Evolutionary conservation across 2,329 filamentous ascomycete species (phyloP), one percentile per base, ranked within the genome.

Genomic region (Penicillium sp.): DNA sequence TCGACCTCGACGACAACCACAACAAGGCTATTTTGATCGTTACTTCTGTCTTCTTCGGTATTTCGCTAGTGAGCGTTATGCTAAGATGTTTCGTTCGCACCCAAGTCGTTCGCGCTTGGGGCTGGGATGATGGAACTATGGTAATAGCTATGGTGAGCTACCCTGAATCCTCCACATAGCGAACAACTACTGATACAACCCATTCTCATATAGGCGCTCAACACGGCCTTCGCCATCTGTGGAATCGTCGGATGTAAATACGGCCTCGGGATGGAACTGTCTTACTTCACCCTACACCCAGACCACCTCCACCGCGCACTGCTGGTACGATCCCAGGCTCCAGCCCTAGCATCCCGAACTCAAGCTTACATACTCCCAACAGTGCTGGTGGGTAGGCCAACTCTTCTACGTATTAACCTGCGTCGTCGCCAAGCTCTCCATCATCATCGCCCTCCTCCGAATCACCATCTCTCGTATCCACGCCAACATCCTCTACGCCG

Each of bases 361-460:
- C 19, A 54, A 45, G 36, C 48, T 53, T 5, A 46, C 33, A 63
- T 27, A 9, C 9, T 11, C 9, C 4, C n/a, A 49, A 6, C 11
- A 65, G 68, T 70, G 59, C 53, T 84, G 79, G 80, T 83, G 78
- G 68, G 68, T 83, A 9, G 81, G 78, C 63, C 80, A 83, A 59
- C 61, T 81, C 9, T 76, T 81, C 58, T 84, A 84, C 62, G 73
- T 79, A 1, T 58, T 79, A 11, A 75, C 77, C 5, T 81, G 75
- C 21, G 72, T 77, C 25, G 65, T 77, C 8, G 73, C 80, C 38
- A 82, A 81, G 53, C 68, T 82, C 36, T 77, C 80, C 4, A 79
- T 84, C 50, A 79, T 74, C 7, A 74, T 82, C 34, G 81, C 82
- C 60, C 75, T 84, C 21, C 74, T 83, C 3, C 77, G 81, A 16